A percentile compares a stretch with the other conserved stretches of the same genome.
Evolutionary conservation across 768 basidiomycete species (phyloP).

Genomic region (Ramaria sp.): DNA sequence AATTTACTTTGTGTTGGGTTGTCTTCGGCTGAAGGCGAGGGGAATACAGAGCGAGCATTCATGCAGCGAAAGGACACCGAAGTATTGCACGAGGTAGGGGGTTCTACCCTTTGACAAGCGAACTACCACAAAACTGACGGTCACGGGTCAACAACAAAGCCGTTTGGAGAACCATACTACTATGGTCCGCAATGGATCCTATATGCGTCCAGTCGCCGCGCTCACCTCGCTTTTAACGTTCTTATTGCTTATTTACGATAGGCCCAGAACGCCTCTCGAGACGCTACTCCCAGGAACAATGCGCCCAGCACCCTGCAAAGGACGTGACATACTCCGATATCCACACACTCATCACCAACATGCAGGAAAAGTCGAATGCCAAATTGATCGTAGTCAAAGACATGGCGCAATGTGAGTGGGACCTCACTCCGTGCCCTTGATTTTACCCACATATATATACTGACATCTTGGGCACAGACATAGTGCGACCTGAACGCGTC

Average conservation of each 20-base stretch:
- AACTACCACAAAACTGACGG: neutral
- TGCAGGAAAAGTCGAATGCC: neutral
- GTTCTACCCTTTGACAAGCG: neutral
- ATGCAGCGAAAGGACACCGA: conserved; percentile 1
- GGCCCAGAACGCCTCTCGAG: conserved; percentile 1
- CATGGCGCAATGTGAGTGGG: neutral
- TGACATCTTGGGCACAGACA: neutral
- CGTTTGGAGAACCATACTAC: neutral
- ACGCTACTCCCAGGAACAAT: neutral
- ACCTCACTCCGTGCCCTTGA: neutral
- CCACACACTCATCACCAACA: neutral
- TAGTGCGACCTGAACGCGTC: neutral
- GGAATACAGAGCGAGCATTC: neutral
- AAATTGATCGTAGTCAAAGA: conserved; percentile 2
- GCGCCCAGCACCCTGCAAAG: neutral
- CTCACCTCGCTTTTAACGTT: neutral
- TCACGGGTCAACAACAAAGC: neutral
- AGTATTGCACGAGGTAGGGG: neutral
- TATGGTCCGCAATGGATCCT: neutral
- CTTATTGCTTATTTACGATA: neutral
- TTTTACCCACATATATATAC: neutral
- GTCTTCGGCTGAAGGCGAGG: neutral
- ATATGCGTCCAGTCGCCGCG: too few species aligned
- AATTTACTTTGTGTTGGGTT: neutral
- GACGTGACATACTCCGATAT: neutral